These are phyloP conservation scores for Phialocephala sp. DNA, from an alignment of 2,329 filamentous ascomycete genomes.

Conservation along the genomic window DNA sequence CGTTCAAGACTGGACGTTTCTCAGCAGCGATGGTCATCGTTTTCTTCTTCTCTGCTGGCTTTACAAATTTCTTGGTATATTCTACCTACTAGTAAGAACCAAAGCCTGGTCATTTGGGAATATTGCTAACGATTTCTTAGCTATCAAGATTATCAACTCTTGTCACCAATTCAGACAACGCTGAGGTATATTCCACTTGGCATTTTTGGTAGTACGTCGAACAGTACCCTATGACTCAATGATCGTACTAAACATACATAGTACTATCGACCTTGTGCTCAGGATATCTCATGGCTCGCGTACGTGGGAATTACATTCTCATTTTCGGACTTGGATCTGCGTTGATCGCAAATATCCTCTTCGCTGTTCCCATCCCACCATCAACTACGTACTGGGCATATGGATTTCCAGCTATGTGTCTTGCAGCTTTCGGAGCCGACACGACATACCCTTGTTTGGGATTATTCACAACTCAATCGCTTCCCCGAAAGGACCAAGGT, in stretches of 20 bases:
- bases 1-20: conserved; percentile 65
- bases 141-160: conserved; percentile 70
- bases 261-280: conserved; percentile 32
- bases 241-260: conserved; percentile 13
- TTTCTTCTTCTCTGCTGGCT: conserved; percentile 68
- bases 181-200: conserved; percentile 72
- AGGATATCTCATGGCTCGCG: conserved; percentile 35
- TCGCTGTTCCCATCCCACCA: conserved; percentile 66
- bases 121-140: conserved; percentile 36
- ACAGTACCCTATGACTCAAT: too few species aligned
- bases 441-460: conserved; percentile 69
- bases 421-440: conserved; percentile 70
- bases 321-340: conserved; percentile 50
- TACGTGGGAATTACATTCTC: conserved; percentile 58
- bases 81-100: conserved; percentile 62
- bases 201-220: conserved; percentile 52
- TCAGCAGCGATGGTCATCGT: conserved; percentile 69
- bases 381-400: conserved; percentile 70
- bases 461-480: conserved; percentile 66
- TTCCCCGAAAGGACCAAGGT: conserved; percentile 69
- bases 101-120: background rate
- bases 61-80: conserved; percentile 72
- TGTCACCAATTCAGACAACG: conserved; percentile 68
- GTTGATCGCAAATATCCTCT: conserved; percentile 61
- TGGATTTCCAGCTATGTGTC: conserved; percentile 68